Base-by-base conservation (phyloP, 2,329 filamentous ascomycete genomes). In the Arthrobotrys conoides region DNA sequence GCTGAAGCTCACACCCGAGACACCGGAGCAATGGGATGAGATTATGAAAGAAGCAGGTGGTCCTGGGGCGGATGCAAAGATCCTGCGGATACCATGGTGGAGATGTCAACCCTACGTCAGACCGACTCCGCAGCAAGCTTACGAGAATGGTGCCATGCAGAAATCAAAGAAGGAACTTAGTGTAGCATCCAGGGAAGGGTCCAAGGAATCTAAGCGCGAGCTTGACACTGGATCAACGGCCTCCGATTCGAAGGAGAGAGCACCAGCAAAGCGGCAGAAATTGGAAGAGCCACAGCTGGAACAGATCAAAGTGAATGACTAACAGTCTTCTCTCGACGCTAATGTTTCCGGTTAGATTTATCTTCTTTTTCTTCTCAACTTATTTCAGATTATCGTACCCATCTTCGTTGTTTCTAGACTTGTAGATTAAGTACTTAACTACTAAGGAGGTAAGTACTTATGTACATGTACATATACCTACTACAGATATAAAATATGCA, bases 131-230 rank as follows among this genome's bases (percentile, higher is more conserved):
- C 51, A 72, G 57, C 69, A 79, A 33, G 82, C 79, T 65, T 82
- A 76, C 51, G 80, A 67, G 2, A 83, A 80, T 18, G 73, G 73
- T 9, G 73, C 73, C 24, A 91, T 91, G 80, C 94, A 93, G 83
- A 94, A 94, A 0, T 91, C 92, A 1, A 87, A 97, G 84, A 94
- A 94, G 82, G 85, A 86, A 76, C 48, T 65, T 18, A 71, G 71
- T 44, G 49, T 33, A 12, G 36, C 36, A 16, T 44, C 38, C n/a
- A 49, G 6, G 3, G 6, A 57, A 33, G 67, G 82, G 84, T 87
- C 88, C 36, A 87, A 57, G 24, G 67, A 82, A 83, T 87, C 88
- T 36, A 87, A 85, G 82, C 86, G 85, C 82, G 87, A 83, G 80
- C 81, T 85, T 57, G 84, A 84, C 76, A 84, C 85, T 81, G 83